These are phyloP conservation scores for Backusella tarrabulga DNA, from an alignment of 192 early-diverging fungal genomes.

Conservation along the genomic window DNA sequence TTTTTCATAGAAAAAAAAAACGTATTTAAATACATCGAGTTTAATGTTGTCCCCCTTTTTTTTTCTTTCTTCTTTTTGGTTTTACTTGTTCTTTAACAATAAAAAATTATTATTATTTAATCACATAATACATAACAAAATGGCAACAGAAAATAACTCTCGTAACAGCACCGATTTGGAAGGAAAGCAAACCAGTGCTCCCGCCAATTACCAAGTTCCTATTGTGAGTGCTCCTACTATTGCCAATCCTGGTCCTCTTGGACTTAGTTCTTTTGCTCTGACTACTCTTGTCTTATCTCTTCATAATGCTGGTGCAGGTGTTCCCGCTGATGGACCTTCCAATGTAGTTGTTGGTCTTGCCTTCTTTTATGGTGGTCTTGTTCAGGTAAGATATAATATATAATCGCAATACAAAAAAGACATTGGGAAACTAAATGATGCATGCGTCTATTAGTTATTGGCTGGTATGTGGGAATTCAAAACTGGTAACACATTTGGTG, in stretches of 20 bases:
- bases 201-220: background rate
- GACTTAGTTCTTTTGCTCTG: constrained; percentile 59
- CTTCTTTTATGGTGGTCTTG: constrained; percentile 74
- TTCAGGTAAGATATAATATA: constrained; percentile 46
- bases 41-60: background rate
- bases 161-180: background rate
- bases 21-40: background rate
- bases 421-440: background rate
- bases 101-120: background rate
- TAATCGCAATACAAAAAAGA: background rate
- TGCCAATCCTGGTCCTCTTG: constrained; percentile 64
- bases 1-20: background rate
- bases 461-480: constrained; percentile 88
- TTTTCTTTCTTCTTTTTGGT: background rate
- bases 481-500: constrained; percentile 78
- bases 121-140: background rate
- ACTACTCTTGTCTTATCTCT: constrained; percentile 72
- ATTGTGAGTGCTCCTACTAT: constrained; percentile 43
- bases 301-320: constrained; percentile 66
- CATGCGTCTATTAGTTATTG: constrained; percentile 37
- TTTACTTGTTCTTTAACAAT: background rate
- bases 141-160: background rate
- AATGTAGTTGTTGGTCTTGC: constrained; percentile 63
- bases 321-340: constrained; percentile 48
- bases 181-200: background rate